These are phyloP conservation scores for Quercus rubra DNA, from an alignment of 306 rosid species.

Conservation along the genomic window DNA sequence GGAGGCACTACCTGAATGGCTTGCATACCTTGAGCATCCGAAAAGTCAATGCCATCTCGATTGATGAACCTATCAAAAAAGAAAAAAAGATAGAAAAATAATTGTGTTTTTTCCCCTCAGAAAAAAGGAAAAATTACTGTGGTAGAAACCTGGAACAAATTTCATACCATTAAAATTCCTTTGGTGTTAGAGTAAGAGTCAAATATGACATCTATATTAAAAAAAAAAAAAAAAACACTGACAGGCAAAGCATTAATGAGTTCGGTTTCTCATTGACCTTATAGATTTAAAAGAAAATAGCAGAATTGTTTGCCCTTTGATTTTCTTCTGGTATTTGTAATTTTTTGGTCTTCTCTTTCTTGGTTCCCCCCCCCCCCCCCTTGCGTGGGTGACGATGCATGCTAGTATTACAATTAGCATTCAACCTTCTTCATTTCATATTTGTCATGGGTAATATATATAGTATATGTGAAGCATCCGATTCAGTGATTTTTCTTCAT, in stretches of 20 bases:
- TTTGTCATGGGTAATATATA: too few relatives aligned
- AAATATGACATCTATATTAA: not conserved
- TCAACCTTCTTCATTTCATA: too few relatives aligned
- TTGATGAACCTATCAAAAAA: conserved; percentile 62
- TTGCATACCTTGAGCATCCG: conserved; percentile 96
- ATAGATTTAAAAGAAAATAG: not conserved
- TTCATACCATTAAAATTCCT: not conserved
- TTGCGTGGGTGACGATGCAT: too few relatives aligned
- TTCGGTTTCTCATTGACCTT: not conserved
- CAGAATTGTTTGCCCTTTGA: not conserved
- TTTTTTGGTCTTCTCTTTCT: not conserved
- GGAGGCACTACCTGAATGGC: conserved; percentile 73
- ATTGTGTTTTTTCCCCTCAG: not conserved
- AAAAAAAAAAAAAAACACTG: not conserved
- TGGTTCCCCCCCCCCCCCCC: not conserved
- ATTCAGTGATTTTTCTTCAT: not conserved
- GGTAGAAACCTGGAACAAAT: not conserved
- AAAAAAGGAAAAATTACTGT: not conserved
- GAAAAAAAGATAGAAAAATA: conserved; percentile 11
- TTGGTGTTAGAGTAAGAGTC: not conserved
- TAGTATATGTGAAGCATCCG: not conserved
- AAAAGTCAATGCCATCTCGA: conserved; percentile 95
- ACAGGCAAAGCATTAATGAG: not conserved
- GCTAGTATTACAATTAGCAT: too few relatives aligned
- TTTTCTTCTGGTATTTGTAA: not conserved